These are phyloP conservation scores for Nothophoma quercina DNA, from an alignment of 2,329 filamentous ascomycete species.

Conservation along the genomic window DNA sequence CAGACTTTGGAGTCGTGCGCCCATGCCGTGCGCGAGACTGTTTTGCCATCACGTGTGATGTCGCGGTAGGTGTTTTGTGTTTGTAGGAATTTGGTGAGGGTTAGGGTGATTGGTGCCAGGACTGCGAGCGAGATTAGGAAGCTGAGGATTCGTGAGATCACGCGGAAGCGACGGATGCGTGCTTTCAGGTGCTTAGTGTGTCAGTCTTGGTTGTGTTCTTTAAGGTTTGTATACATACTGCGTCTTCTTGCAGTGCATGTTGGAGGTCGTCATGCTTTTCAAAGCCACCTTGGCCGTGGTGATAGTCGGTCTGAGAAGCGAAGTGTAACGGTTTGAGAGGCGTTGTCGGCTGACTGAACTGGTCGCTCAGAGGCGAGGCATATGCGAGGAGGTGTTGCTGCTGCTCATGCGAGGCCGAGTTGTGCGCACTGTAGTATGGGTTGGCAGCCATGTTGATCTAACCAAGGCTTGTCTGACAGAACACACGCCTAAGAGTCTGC, in stretches of 20 bases:
- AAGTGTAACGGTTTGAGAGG: slow-evolving; percentile 28
- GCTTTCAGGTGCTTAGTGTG: slow-evolving; percentile 44
- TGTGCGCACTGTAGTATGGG: slow-evolving; percentile 21
- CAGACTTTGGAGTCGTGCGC: slow-evolving; percentile 46
- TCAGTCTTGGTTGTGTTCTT: slow-evolving; percentile 2
- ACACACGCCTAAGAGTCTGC: not conserved
- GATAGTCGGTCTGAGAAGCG: slow-evolving; percentile 10
- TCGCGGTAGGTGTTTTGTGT: slow-evolving; percentile 42
- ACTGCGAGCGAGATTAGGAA: slow-evolving; percentile 45
- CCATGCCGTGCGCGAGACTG: slow-evolving; percentile 49
- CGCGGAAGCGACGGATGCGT: slow-evolving; percentile 48
- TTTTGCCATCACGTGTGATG: slow-evolving; percentile 26
- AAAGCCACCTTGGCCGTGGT: slow-evolving; percentile 14
- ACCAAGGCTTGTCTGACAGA: not conserved
- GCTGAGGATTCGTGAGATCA: slow-evolving; percentile 47
- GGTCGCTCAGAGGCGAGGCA: slow-evolving; percentile 13
- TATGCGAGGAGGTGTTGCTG: slow-evolving; percentile 25
- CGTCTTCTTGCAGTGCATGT: slow-evolving; percentile 27
- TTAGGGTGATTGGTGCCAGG: slow-evolving; percentile 47
- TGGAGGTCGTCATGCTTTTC: slow-evolving; percentile 29
- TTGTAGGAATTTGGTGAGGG: slow-evolving; percentile 48
- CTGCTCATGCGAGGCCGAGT: slow-evolving; percentile 8
- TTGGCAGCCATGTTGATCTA: slow-evolving; percentile 20
- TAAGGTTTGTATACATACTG: slow-evolving; percentile 18
- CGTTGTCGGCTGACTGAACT: slow-evolving; percentile 13